Conservation (phyloP, 2,329 filamentous ascomycete genomes). For the Blastomyces gilchristii region DNA sequence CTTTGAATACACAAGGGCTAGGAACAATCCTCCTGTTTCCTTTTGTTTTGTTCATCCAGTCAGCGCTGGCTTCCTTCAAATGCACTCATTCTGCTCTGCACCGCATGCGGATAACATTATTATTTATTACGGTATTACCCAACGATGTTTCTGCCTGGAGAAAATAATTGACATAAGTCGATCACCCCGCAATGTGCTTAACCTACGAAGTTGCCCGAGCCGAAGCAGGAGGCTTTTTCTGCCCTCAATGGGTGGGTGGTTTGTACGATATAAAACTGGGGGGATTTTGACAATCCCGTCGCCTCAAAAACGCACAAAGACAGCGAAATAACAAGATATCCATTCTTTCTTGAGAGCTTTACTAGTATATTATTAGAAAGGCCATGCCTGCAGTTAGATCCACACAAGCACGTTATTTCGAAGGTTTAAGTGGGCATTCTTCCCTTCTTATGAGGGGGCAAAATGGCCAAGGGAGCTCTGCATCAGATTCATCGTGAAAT, state of each 20-base stretch:
- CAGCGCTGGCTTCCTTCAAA: background rate
- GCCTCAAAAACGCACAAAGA: background rate
- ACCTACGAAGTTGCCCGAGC: background rate
- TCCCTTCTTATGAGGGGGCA: background rate
- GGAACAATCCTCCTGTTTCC: conserved; percentile 1
- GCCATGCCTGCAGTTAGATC: background rate
- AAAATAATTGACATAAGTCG: background rate
- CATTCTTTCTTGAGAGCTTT: background rate
- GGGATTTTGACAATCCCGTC: background rate
- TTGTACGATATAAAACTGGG: background rate
- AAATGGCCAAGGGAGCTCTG: background rate
- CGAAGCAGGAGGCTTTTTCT: background rate
- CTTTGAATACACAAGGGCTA: background rate
- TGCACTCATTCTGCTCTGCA: background rate
- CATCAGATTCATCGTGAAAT: background rate
- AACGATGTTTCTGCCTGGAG: background rate
- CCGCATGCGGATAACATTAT: background rate
- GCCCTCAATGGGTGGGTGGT: background rate
- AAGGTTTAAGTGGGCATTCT: background rate
- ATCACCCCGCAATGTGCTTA: background rate
- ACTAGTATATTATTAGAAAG: background rate
- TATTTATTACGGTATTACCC: background rate
- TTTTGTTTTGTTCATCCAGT: background rate
- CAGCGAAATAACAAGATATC: background rate
- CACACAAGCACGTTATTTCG: background rate